A percentile compares a stretch with the other conserved stretches of the same genome.
These are phyloP conservation scores for Candida parachauliodes DNA, from an alignment of 805 yeast species.

Conservation along the genomic window DNA sequence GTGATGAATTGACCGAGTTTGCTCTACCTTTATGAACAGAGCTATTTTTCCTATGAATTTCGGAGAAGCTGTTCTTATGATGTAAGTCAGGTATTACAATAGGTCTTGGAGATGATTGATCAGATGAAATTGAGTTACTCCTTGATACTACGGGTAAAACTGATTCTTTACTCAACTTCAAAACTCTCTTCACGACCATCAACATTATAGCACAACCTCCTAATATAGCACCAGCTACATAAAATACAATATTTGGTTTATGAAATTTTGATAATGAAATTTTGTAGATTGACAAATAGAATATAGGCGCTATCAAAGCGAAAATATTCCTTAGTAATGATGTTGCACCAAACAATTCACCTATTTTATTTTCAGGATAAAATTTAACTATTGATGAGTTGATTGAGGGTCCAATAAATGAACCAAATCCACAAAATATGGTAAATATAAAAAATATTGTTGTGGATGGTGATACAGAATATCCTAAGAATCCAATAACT, in stretches of 20 bases:
- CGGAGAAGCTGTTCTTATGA: constrained; percentile 10
- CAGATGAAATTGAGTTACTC: constrained; percentile 13
- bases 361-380: constrained; percentile 54
- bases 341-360: constrained; percentile 71
- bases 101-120: neutral
- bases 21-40: constrained; percentile 14
- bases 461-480: constrained; percentile 28
- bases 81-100: neutral
- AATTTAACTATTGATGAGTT: constrained; percentile 61
- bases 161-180: constrained; percentile 13
- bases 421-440: constrained; percentile 43
- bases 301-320: constrained; percentile 47
- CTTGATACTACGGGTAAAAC: constrained; percentile 11
- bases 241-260: constrained; percentile 27
- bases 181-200: constrained; percentile 15
- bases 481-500: constrained; percentile 30
- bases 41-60: constrained; percentile 18
- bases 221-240: constrained; percentile 14
- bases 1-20: constrained; percentile 2
- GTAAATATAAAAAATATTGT: constrained; percentile 29
- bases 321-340: constrained; percentile 54
- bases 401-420: constrained; percentile 53
- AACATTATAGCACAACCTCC: constrained; percentile 11
- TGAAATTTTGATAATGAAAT: constrained; percentile 22
- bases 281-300: constrained; percentile 46